These are phyloP conservation scores for Thelephora aurantiotincta DNA, from an alignment of 768 basidiomycete genomes.

Conservation along the genomic window DNA sequence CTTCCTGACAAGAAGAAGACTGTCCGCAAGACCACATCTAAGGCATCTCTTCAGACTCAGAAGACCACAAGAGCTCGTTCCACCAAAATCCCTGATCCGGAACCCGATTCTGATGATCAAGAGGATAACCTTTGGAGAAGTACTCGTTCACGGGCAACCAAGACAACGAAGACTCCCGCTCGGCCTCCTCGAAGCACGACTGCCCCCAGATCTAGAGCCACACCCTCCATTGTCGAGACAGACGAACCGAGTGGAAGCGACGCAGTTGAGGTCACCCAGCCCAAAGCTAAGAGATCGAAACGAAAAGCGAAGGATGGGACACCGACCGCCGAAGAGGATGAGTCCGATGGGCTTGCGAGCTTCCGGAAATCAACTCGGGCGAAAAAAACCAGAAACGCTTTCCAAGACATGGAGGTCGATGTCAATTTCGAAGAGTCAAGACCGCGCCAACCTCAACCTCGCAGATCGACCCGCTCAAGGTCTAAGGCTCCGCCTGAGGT, in stretches of 20 bases:
- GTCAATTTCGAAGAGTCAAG: not conserved
- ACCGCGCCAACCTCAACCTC: slow-evolving; percentile 8
- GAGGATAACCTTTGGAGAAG: slow-evolving; percentile 6
- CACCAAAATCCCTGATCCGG: slow-evolving; percentile 5
- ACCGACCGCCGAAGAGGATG: slow-evolving; percentile 6
- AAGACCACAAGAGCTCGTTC: slow-evolving; percentile 7
- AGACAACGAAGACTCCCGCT: slow-evolving; percentile 8
- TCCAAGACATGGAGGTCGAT: not conserved
- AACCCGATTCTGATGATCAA: slow-evolving; percentile 15
- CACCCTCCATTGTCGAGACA: slow-evolving; percentile 12
- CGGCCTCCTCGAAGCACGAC: not conserved
- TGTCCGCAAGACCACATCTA: slow-evolving; percentile 16
- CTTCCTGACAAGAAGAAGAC: slow-evolving; percentile 12
- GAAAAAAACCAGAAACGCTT: slow-evolving; percentile 1
- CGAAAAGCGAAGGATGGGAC: slow-evolving; percentile 14
- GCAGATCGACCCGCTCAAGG: slow-evolving; percentile 15
- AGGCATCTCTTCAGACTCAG: slow-evolving; percentile 9
- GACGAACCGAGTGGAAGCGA: slow-evolving; percentile 14
- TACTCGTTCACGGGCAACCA: slow-evolving; percentile 1
- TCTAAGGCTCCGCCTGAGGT: slow-evolving; percentile 9
- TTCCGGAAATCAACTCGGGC: not conserved
- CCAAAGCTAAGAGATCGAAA: slow-evolving; percentile 5
- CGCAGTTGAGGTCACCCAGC: slow-evolving; percentile 13
- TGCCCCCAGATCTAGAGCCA: slow-evolving; percentile 2
- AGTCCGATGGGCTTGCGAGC: slow-evolving; percentile 2